These are phyloP conservation scores for Asterochloris sp. DNA, from an alignment of 139 green algal genomes.

Conservation along the genomic window DNA sequence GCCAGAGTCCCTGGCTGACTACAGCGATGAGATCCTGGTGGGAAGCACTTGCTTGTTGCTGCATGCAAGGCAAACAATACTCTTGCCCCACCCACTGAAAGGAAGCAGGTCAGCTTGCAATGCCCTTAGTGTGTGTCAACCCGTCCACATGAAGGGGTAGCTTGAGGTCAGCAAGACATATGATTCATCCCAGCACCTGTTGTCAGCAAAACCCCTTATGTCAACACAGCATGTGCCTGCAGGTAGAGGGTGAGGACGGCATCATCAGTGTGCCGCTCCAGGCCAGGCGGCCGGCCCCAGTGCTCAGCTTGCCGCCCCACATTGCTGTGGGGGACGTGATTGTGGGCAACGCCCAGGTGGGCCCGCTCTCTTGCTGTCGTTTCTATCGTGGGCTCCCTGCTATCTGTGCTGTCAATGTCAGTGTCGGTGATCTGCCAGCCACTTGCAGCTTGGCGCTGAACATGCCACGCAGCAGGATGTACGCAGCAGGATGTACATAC, in stretches of 20 bases:
- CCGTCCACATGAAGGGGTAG: too few species aligned
- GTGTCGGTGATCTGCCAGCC: neutral
- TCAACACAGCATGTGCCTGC: too few species aligned
- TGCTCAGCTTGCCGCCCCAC: conserved; percentile 42
- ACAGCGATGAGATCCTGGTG: conserved; percentile 54
- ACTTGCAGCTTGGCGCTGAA: neutral
- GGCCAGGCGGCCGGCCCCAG: conserved; percentile 46
- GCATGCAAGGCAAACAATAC: too few species aligned
- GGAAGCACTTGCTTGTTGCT: too few species aligned
- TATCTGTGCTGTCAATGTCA: neutral
- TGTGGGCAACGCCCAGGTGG: conserved; percentile 6
- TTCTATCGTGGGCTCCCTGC: neutral
- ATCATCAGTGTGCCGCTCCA: conserved; percentile 31
- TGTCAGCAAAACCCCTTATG: too few species aligned
- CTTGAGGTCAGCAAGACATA: too few species aligned
- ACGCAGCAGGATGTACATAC: neutral
- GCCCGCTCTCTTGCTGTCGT: neutral
- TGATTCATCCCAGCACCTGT: too few species aligned
- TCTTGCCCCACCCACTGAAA: conserved; percentile 21
- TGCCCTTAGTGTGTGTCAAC: too few species aligned
- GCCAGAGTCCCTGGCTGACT: conserved; percentile 66
- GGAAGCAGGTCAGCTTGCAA: conserved; percentile 32
- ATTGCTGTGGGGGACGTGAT: conserved; percentile 6
- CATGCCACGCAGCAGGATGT: too few species aligned
- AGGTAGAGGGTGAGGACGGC: too few species aligned